Base-by-base conservation (phyloP, 495 filamentous ascomycete species). In the Penicillium roqueforti region DNA sequence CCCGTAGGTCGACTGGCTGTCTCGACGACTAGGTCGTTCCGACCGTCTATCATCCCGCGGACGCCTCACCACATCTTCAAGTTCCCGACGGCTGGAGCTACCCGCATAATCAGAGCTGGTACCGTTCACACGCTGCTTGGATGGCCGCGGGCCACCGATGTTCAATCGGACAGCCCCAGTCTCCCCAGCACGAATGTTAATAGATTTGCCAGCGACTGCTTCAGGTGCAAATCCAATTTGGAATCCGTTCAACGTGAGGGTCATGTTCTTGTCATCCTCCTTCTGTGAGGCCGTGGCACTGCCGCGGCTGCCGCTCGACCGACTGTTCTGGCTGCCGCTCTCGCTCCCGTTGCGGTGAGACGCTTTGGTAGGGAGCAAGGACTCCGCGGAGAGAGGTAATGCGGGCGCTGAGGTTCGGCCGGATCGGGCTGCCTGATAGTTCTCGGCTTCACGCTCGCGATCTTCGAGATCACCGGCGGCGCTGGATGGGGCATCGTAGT, bases 271-370 rank as follows among this genome's bases (percentile, higher is more conserved):
- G 47, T 71, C 64, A 8, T 72, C 73, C 18, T 70, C 70, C 11
- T 58, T 47, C 45, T 66, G 70, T 45, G 68, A 65, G 22, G 65
- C 63, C 19, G 57, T 60, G n/a, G 57, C 65, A 48, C 73, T 76
- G 26, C 66, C 74, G 28, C 70, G 71, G 56, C 74, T 76, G 65
- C 75, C 74, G 62, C 67, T 71, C 10, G 73, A 75, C 22, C 69
- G 70, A 55, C 68, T 76, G 47, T 76, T 75, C 46, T 74, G 74
- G 51, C 75, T 78, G 23, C 70, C 73, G 26, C 67, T 72, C 44
- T 78, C 75, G 48, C 74, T 76, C 16, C 61, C 69, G 2, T 63
- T 47, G 19, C 68, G 67, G 37, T 59, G 61, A 13, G 57, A 54
- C 8, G 59, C 47, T 46, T 73, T 74, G 36, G 65, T 47, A 26